phyloP scores from a whole-genome alignment of 176 grass and related monocot species.

The Aegilops sharonensis region DNA sequence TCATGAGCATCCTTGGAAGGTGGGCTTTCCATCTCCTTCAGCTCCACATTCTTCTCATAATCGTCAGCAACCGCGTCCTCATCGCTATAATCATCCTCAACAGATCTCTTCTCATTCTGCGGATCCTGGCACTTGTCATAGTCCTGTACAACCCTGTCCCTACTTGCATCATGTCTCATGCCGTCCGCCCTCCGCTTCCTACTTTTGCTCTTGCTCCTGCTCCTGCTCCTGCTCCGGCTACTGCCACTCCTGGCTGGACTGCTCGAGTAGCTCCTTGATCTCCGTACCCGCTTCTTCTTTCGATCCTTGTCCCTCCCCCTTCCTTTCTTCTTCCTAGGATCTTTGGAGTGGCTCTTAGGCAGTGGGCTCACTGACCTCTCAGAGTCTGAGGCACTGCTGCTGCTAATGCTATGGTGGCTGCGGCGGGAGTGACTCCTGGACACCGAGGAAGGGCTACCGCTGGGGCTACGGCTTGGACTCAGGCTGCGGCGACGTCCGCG shows the following conservation, averaged over 20 bases:
- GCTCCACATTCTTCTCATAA: conserved; percentile 24
- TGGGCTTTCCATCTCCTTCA: conserved; percentile 5
- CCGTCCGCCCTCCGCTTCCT: conserved; percentile 1
- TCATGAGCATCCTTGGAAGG: conserved; percentile 8
- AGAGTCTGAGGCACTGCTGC: conserved; percentile 29
- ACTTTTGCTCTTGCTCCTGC: conserved; percentile 36
- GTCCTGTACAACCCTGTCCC: conserved; percentile 40
- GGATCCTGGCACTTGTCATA: conserved; percentile 28
- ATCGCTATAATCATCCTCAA: neutral
- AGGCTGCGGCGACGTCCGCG: neutral
- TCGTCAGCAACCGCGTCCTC: neutral
- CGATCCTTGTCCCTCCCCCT: conserved; percentile 41
- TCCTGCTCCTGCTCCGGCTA: conserved; percentile 43
- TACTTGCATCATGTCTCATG: conserved; percentile 18
- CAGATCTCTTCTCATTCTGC: neutral
- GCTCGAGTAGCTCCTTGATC: conserved; percentile 39
- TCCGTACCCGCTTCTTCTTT: conserved; percentile 23
- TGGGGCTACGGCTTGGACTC: conserved; percentile 37
- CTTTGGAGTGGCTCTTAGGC: conserved; percentile 42
- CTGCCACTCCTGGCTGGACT: conserved; percentile 36
- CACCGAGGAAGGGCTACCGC: conserved; percentile 31
- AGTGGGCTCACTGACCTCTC: conserved; percentile 41
- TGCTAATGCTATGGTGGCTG: conserved; percentile 32
- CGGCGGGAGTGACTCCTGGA: conserved; percentile 37
- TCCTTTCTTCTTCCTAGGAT: conserved; percentile 32